Base-by-base conservation (phyloP, 176 grass and related monocot species). In the Melocanna baccifera region DNA sequence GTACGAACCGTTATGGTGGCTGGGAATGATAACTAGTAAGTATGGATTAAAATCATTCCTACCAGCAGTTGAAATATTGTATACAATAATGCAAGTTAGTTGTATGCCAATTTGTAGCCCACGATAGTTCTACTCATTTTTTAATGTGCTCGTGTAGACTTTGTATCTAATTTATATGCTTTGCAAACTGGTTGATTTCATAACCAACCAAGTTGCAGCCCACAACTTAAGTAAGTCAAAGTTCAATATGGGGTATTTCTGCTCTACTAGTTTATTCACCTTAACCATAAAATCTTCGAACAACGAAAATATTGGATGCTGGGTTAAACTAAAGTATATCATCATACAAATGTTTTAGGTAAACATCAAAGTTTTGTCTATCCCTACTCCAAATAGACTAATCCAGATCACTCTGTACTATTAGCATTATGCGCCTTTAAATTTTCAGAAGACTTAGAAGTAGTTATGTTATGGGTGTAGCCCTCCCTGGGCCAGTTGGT, bases 11-110 rank as follows among this genome's bases (percentile, higher is more conserved):
- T 63, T 97, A 78, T 97, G 94, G 94, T 97, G 91, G 94, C 37
- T 93, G 32, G 94, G 94, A 58, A 97, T 97, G 91, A 89, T 88
- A 67, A 90, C 91, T 76, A 93, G 94, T 97, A 97, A 95, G 93
- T 83, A 12, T 77, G 14, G n/a, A 72, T 71, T 56, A 3, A n/a
- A 39, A 67, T 39, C 26, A 37, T 47, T 14, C n/a, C 78, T 70
- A 47, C 39, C 28, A 82, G 43, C 47, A 30, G 62, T 3, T 77
- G 43, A 56, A 30, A 20, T 22, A 45, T 62, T 40, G 26, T 18
- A 26, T 48, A 65, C 75, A 23, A 40, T 61, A 40, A 12, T 58
- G 57, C 42, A 77, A 62, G 40, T 53, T 75, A 62, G 40, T 53
- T 75, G 70, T 55, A 7, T 73, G 18, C 46, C 10, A 55, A 37